Percentiles rank a stretch among this genome's conserved stretches.
Conservation (phyloP, 2,329 filamentous ascomycete species). For the Periconia sp. region DNA sequence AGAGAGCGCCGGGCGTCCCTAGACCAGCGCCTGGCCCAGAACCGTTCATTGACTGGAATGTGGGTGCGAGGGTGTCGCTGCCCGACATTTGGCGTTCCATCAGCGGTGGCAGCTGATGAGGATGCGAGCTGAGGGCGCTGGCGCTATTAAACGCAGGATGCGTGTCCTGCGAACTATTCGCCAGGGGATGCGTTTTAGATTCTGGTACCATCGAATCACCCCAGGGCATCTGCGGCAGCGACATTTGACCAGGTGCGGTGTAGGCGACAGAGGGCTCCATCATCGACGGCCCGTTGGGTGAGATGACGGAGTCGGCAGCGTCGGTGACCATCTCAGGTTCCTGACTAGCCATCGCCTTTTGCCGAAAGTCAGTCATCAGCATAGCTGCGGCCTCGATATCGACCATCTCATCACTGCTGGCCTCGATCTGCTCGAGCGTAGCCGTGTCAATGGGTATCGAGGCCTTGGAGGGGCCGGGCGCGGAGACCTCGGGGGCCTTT, state of each 20-base stretch:
- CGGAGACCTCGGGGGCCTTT: conserved; percentile 64
- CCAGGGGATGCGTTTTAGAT: conserved; percentile 76
- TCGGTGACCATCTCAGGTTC: conserved; percentile 60
- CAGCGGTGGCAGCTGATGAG: conserved; percentile 70
- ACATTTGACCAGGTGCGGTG: conserved; percentile 71
- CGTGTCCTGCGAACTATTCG: conserved; percentile 71
- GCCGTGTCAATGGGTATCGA: conserved; percentile 82
- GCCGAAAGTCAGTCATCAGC: conserved; percentile 97
- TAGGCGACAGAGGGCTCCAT: conserved; percentile 80
- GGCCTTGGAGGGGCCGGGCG: conserved; percentile 74
- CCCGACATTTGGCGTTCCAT: conserved; percentile 67
- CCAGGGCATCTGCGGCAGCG: conserved; percentile 88
- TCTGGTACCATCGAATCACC: conserved; percentile 88
- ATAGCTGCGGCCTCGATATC: conserved; percentile 97
- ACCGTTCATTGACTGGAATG: conserved; percentile 73
- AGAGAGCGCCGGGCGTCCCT: conserved; percentile 74
- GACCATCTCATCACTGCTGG: conserved; percentile 86
- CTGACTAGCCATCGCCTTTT: conserved; percentile 86
- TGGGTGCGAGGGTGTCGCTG: conserved; percentile 67
- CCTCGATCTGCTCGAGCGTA: conserved; percentile 90
- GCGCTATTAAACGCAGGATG: conserved; percentile 64
- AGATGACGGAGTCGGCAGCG: conserved; percentile 70
- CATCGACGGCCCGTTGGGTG: conserved; percentile 72
- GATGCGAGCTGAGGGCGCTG: conserved; percentile 63
- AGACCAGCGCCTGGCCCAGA: conserved; percentile 72